These are phyloP conservation scores for Hirschfeldia incana DNA, from an alignment of 345 rosid genomes.

Conservation along the genomic window DNA sequence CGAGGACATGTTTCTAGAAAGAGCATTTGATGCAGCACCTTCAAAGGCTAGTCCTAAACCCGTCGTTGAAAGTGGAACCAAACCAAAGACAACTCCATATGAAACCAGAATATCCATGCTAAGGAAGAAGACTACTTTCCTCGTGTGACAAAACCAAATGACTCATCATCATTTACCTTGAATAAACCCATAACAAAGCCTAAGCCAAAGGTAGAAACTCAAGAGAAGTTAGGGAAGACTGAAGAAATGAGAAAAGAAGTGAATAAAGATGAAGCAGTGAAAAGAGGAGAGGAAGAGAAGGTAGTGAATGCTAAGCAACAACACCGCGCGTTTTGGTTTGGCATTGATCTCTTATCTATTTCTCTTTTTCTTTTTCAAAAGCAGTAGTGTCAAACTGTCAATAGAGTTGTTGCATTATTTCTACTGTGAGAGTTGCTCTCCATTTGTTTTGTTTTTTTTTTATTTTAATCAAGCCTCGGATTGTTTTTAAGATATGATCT, in stretches of 20 bases:
- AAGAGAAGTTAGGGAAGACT: constrained; percentile 19
- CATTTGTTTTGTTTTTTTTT: constrained; percentile 1
- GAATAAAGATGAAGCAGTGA: constrained; percentile 22
- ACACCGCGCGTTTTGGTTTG: background rate
- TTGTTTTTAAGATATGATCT: constrained; percentile 27
- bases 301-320: constrained; percentile 18
- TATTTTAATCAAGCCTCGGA: constrained; percentile 5
- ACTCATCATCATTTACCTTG: constrained; percentile 31
- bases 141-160: constrained; percentile 49
- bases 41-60: constrained; percentile 46
- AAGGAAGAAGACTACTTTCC: constrained; percentile 8
- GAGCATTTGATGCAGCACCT: constrained; percentile 52
- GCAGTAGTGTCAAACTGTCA: constrained; percentile 30
- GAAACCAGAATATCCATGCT: no score
- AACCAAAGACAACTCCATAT: constrained; percentile 29
- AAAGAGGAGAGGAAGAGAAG: constrained; percentile 37
- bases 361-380: background rate
- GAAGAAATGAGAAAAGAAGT: constrained; percentile 23
- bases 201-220: constrained; percentile 48
- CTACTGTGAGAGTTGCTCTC: constrained; percentile 23
- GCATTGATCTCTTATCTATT: constrained; percentile 9
- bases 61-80: constrained; percentile 12
- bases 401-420: constrained; percentile 18
- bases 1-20: constrained; percentile 53
- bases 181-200: constrained; percentile 53